Base-by-base conservation (phyloP, 139 green algal species). In the Micractinium conductrix region DNA sequence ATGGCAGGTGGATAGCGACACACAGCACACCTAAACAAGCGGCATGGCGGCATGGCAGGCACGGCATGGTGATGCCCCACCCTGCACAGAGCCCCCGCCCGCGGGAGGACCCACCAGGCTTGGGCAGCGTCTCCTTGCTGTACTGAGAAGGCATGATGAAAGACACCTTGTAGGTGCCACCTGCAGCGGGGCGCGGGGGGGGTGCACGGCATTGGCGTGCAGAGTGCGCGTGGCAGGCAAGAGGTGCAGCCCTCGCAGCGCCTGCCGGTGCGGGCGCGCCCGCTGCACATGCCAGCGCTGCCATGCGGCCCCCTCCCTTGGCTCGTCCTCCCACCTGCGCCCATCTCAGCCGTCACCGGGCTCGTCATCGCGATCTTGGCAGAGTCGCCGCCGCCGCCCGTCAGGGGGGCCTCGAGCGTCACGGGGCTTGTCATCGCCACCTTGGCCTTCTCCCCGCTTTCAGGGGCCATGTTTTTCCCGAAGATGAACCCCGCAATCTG, bases 141-240 rank as follows among this genome's bases (percentile, higher is more conserved):
- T 94, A 95, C 75, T 92, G 89, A 65, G 37, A 86, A 26, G 92
- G 92, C 92, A 95, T 95, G 30, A 93, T 87, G 78, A 95, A 95
- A 1, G 86, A 89, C 19, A 95, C 88, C 35, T 78, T 33, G 44
- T 67, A 76, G 33, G 38, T 21, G 35, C 40, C 45, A 12, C 28
- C 43, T 84, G 43, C 79, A 68, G 8, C 12, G 12, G 19, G 69
- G 44, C 5, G 63, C 4, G 4, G 63, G 53, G 53, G 53, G 53
- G 62, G 10, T n/a, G n/a, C n/a, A n/a, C n/a, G n/a, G n/a, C n/a
- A n/a, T n/a, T n/a, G n/a, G n/a, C n/a, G n/a, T n/a, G n/a, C n/a
- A n/a, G n/a, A n/a, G n/a, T n/a, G n/a, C n/a, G n/a, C n/a, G n/a
- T n/a, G n/a, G n/a, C n/a, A n/a, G n/a, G n/a, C n/a, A n/a, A n/a